phyloP scores from a whole-genome alignment of 1,139 yeast genomes.

The Zygotorulaspora mrakii region DNA sequence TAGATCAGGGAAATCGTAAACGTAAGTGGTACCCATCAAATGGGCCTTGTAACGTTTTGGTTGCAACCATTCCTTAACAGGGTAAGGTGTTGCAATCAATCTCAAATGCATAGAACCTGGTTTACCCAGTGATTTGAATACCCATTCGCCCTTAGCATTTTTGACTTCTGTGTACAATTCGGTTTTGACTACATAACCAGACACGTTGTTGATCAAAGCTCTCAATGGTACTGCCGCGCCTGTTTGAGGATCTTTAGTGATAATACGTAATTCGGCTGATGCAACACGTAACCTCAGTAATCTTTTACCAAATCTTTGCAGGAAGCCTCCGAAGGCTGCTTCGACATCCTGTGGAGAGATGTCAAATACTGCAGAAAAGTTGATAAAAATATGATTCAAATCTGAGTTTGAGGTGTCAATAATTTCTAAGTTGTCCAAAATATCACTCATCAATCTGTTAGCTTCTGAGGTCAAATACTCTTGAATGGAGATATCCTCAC shows the following conservation, averaged over 20 bases:
- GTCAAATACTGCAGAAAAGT: conserved; percentile 91
- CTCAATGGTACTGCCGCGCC: conserved; percentile 93
- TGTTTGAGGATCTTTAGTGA: conserved; percentile 82
- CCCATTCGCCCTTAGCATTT: conserved; percentile 91
- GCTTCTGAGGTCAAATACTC: conserved; percentile 96
- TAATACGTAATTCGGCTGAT: conserved; percentile 94
- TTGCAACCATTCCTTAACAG: conserved; percentile 96
- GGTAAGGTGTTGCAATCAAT: conserved; percentile 92
- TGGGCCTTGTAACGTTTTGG: conserved; percentile 99
- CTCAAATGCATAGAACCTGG: conserved; percentile 98
- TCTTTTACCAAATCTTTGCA: conserved; percentile 96
- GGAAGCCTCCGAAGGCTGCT: conserved; percentile 94
- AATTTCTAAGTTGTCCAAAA: conserved; percentile 89
- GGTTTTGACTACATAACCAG: conserved; percentile 94
- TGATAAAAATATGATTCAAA: conserved; percentile 92
- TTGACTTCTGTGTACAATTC: conserved; percentile 92
- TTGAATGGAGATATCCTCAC: conserved; percentile 87
- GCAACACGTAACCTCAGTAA: conserved; percentile 95
- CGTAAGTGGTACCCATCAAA: conserved; percentile 96
- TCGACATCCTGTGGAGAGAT: conserved; percentile 94
- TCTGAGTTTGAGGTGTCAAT: conserved; percentile 94
- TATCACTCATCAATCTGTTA: conserved; percentile 90
- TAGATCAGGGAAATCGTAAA: conserved; percentile 96
- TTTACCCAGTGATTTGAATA: conserved; percentile 87
- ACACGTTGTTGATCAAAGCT: conserved; percentile 91